Base-by-base conservation (phyloP, 352 stramenopile genomes). In the Phytophthora parvispora region DNA sequence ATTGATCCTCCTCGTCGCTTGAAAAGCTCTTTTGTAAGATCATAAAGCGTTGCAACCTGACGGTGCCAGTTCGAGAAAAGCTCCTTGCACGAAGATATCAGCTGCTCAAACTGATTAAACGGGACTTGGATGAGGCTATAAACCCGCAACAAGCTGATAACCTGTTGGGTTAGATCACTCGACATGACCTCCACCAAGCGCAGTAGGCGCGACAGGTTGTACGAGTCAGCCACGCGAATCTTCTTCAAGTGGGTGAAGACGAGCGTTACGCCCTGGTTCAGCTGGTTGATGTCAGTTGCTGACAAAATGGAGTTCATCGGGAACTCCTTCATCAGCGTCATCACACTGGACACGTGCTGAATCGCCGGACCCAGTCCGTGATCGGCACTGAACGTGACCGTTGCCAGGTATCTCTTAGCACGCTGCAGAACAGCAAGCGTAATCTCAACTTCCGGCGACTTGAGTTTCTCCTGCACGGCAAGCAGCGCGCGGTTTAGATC, bases 311-410 rank as follows among this genome's bases (percentile, higher is more conserved):
- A 87, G 68, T 98, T 91, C 69, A 98, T 95, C 28, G 93, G 94
- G 60, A 98, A 98, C 34, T 97, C 94, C 55, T 97, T 97, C 87
- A 98, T 96, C 47, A 98, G 81, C 29, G 78, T 86, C 86, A 98
- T 98, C 22, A 98, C 92, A 65, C 92, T 97, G 2, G 83, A 78
- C 13, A 98, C 92, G 8, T 89, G 81, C 58, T 99, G 91, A 47
- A 97, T 74, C 10, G 92, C 90, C 6, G 87, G 75, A 2, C 89
- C 84, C 10, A 99, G 76, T 7, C 92, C 90, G 54, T 97, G 96
- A 60, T 98, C 91, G 15, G 91, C 86, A 60, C 84, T 91, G 58
- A 98, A 97, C n/a, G 95, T 94, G 34, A 97, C 84, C 0, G 90
- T 97, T 18, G 91, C 94, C 27, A 98, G 48, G 50, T 97, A 97